A percentile compares a stretch with the other conserved stretches of the same genome.
Evolutionary conservation across 1,284 basidiomycete genomes (phyloP).

Genomic region (Ceratobasidium sp.): DNA sequence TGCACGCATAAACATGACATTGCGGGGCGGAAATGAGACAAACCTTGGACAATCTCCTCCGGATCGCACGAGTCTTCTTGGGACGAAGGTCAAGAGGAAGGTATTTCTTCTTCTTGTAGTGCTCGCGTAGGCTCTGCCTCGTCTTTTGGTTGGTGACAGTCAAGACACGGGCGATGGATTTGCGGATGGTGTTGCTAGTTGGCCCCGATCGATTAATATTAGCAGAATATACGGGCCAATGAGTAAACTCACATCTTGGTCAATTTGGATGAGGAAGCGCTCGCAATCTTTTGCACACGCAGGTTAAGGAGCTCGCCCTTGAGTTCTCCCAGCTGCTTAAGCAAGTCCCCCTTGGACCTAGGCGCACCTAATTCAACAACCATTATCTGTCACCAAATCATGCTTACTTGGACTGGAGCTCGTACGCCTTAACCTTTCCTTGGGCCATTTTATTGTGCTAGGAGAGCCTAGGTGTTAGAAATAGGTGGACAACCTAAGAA

Average conservation of each 20-base stretch:
- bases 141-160: slow-evolving; percentile 99
- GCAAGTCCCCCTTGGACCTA: slow-evolving; percentile 98
- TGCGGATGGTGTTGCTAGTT: slow-evolving; percentile 92
- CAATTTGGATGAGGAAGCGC: slow-evolving; percentile 95
- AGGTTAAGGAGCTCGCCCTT: slow-evolving; percentile 94
- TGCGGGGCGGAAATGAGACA: slow-evolving; percentile 52
- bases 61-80: slow-evolving; percentile 99
- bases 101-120: slow-evolving; percentile 98
- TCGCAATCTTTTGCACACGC: slow-evolving; percentile 98
- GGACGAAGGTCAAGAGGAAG: slow-evolving; percentile 96
- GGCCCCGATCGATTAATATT: slow-evolving; percentile 12
- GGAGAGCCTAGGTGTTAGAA: background rate
- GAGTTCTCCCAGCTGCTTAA: slow-evolving; percentile 94
- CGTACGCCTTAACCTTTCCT: slow-evolving; percentile 91
- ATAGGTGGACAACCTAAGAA: background rate
- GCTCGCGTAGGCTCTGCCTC: slow-evolving; percentile 96
- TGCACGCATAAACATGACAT: slow-evolving; percentile 1
- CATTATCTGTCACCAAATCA: slow-evolving; percentile 32
- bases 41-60: slow-evolving; percentile 93
- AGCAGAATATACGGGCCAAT: background rate
- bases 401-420: slow-evolving; percentile 96
- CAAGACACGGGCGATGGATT: slow-evolving; percentile 98
- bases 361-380: slow-evolving; percentile 28
- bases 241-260: slow-evolving; percentile 88
- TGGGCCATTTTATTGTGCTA: slow-evolving; percentile 51